A percentile compares a stretch with the other conserved stretches of the same genome.
Evolutionary conservation across 768 basidiomycete species (phyloP).

Genomic region (Postia placenta): DNA sequence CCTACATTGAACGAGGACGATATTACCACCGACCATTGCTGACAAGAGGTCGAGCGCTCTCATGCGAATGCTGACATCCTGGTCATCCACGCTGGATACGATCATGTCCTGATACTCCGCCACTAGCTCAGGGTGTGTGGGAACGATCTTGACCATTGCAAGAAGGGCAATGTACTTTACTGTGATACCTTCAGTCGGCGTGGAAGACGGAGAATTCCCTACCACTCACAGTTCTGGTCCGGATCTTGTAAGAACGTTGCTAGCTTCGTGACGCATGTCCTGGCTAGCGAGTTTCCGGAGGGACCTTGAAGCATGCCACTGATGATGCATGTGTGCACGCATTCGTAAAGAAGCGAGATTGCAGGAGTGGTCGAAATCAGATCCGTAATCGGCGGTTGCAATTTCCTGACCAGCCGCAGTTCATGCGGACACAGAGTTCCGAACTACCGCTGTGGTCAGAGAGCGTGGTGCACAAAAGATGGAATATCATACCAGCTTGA

Average conservation of each 20-base stretch:
- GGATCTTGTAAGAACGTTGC: conserved; percentile 86
- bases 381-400: conserved; percentile 90
- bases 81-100: conserved; percentile 81
- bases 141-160: conserved; percentile 94
- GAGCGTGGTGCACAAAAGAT: not conserved
- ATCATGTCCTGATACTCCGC: conserved; percentile 92
- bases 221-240: conserved; percentile 86
- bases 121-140: conserved; percentile 83
- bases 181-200: no score
- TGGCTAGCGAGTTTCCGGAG: conserved; percentile 74
- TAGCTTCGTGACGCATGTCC: conserved; percentile 88
- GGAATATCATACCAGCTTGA: conserved; percentile 67
- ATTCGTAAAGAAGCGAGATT: conserved; percentile 94
- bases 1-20: not conserved
- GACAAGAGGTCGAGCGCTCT: conserved; percentile 90
- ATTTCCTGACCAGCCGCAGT: conserved; percentile 88
- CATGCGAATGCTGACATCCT: conserved; percentile 95
- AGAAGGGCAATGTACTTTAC: conserved; percentile 97
- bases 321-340: conserved; percentile 96
- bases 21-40: conserved; percentile 64
- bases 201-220: not conserved
- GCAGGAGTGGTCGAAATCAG: conserved; percentile 94
- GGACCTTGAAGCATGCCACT: conserved; percentile 89
- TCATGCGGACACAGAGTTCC: conserved; percentile 89
- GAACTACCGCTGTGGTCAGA: conserved; percentile 50